Conservation (phyloP, 208 protist species). For the Pavlovales sp. region DNA sequence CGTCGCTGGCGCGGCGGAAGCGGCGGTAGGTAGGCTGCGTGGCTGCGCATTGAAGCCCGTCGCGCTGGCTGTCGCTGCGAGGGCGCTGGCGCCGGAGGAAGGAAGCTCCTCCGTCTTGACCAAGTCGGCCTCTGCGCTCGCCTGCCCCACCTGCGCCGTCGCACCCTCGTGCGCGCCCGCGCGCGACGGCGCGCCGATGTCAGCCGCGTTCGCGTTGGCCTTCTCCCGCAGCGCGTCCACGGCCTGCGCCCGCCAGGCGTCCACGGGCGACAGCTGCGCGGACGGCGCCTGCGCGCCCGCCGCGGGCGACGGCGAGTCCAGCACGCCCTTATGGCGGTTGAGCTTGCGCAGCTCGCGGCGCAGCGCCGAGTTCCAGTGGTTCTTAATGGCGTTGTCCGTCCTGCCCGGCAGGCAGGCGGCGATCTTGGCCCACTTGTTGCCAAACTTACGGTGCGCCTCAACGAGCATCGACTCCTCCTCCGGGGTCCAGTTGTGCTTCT, state of each 20-base stretch:
- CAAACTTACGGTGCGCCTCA: conserved; percentile 32
- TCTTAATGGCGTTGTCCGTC: conserved; percentile 48
- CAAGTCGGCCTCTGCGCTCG: too few species aligned
- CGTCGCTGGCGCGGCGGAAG: too few species aligned
- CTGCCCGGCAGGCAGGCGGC: conserved; percentile 38
- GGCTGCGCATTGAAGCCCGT: too few species aligned
- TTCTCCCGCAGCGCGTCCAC: conserved; percentile 10
- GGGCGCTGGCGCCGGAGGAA: too few species aligned
- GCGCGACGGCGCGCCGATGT: neutral
- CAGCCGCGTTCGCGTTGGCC: neutral
- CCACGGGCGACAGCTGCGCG: too few species aligned
- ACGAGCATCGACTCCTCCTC: conserved; percentile 39
- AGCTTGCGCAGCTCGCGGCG: conserved; percentile 36
- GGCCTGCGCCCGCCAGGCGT: neutral
- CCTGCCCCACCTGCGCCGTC: too few species aligned
- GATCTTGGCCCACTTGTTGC: conserved; percentile 49
- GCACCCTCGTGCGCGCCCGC: too few species aligned
- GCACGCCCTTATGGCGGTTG: conserved; percentile 3
- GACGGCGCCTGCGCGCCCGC: too few species aligned
- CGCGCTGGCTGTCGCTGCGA: too few species aligned
- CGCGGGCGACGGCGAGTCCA: neutral
- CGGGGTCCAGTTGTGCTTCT: conserved; percentile 25
- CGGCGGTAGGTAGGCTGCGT: too few species aligned
- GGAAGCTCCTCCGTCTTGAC: too few species aligned
- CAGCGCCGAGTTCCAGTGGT: conserved; percentile 37